Base-by-base conservation (phyloP, 805 yeast genomes). In the Blastobotrys attinorum region DNA sequence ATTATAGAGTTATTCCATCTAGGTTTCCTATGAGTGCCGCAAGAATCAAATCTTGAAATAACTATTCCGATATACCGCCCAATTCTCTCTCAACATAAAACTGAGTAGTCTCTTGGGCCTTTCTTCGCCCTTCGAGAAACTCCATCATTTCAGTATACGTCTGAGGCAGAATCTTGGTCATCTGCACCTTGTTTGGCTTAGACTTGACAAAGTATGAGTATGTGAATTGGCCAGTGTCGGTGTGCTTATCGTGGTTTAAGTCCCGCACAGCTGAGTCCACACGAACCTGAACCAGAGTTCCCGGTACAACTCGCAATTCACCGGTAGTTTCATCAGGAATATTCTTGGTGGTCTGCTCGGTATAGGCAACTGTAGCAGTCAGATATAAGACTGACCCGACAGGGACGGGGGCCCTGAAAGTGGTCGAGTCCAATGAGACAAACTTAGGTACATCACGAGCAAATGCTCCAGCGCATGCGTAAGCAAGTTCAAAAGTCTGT, bases 341-440 rank as follows among this genome's bases (percentile, higher is more conserved):
- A 37, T 58, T 55, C 4, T 59, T 57, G n/a, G 47, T 81, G 42
- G 85, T 65, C 53, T 83, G 90, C 59, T 86, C 94, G 2, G 96
- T 87, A 64, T 89, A 87, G 20, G 83, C 86, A 5, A 89, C 85
- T 17, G 81, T 70, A 0, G 97, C 92, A 43, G 77, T 74, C 79
- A 87, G 77, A 50, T 80, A 83, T 47, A 89, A 67, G 6, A 90
- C 95, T 1, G 89, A 79, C 1, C 97, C 97, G 15, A 89, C 96
- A 1, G 97, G 97, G 5, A 89, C 97, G 2, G 97, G 97, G 16
- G 89, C 83, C 57, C 83, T 80, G 72, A 89, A 89, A 20, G 94
- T 83, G 35, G 96, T 87, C 18, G 92, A 82, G 61, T 89, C 97
- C 52, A 89, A 72, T 2, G 95, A 83, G 8, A 87, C 84, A 54